Percentiles rank a stretch among this genome's conserved stretches.
These are phyloP conservation scores for Rhizopus arrhizus DNA, from an alignment of 371 early-diverging fungal species.

Conservation along the genomic window DNA sequence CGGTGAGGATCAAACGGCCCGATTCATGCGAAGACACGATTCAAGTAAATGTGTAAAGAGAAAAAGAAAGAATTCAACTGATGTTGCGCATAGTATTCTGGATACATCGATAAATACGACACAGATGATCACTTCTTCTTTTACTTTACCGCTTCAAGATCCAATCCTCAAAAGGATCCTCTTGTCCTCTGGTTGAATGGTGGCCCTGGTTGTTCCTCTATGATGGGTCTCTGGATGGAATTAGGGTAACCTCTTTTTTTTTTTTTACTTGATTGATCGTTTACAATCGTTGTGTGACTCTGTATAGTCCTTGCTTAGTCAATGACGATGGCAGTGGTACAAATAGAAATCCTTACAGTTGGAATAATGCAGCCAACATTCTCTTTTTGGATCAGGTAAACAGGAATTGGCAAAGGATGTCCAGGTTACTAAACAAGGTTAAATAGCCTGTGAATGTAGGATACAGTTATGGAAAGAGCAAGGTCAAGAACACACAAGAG, in stretches of 20 bases:
- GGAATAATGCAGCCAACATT: slow-evolving; percentile 83
- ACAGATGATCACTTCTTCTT: slow-evolving; percentile 74
- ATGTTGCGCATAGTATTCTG: slow-evolving; percentile 31
- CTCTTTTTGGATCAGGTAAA: slow-evolving; percentile 80
- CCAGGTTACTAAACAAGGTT: too few species aligned
- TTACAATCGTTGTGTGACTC: not conserved
- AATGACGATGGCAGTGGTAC: slow-evolving; percentile 60
- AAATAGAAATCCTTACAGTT: slow-evolving; percentile 62
- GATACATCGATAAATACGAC: slow-evolving; percentile 34
- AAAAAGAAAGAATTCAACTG: not conserved
- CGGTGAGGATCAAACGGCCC: slow-evolving; percentile 34
- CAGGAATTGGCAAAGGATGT: too few species aligned
- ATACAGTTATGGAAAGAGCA: slow-evolving; percentile 71
- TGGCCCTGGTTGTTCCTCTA: slow-evolving; percentile 85
- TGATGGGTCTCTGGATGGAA: slow-evolving; percentile 84
- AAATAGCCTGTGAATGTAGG: slow-evolving; percentile 75
- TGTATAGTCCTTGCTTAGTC: slow-evolving; percentile 64
- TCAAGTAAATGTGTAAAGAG: slow-evolving; percentile 20
- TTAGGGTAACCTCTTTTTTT: slow-evolving; percentile 44
- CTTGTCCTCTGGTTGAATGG: slow-evolving; percentile 84
- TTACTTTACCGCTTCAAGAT: slow-evolving; percentile 86
- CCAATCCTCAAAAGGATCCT: slow-evolving; percentile 72
- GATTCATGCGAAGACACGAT: slow-evolving; percentile 31
- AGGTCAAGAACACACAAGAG: slow-evolving; percentile 51
- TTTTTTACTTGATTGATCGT: not conserved